Evolutionary conservation across 371 early-diverging fungal species (phyloP).

Genomic region (Blastocladiella emersonii): DNA sequence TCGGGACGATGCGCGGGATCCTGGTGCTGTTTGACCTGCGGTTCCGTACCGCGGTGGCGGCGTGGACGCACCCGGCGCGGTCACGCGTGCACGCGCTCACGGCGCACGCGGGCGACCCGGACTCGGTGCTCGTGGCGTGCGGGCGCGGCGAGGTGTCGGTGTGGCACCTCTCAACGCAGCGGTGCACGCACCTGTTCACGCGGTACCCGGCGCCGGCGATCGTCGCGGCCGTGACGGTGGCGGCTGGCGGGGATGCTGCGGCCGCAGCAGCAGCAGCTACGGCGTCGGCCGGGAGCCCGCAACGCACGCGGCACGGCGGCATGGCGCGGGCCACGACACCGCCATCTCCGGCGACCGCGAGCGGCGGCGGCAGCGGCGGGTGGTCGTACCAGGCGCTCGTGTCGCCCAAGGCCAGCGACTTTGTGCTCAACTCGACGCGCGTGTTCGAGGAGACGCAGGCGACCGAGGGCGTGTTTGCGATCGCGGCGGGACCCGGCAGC

Average conservation of each 20-base stretch:
- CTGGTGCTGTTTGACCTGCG: conserved; percentile 71
- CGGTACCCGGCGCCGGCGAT: not conserved
- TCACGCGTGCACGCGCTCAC: conserved; percentile 48
- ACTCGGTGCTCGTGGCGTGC: conserved; percentile 41
- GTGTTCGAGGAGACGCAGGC: not conserved
- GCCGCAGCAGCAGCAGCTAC: too few relatives aligned
- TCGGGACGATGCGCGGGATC: conserved; percentile 71
- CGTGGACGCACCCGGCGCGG: conserved; percentile 67
- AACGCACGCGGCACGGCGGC: too few relatives aligned
- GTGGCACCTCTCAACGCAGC: conserved; percentile 60
- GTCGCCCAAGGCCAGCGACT: not conserved
- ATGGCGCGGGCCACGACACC: too few relatives aligned
- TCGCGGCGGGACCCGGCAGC: not conserved
- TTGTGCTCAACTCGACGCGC: not conserved
- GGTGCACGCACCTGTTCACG: conserved; percentile 51
- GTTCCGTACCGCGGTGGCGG: conserved; percentile 56
- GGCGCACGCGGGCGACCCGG: conserved; percentile 17
- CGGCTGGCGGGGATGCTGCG: too few relatives aligned
- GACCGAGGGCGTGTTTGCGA: not conserved
- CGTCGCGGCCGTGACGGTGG: not conserved
- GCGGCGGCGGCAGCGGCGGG: too few relatives aligned
- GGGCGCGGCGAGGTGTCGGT: conserved; percentile 67
- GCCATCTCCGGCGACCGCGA: too few relatives aligned
- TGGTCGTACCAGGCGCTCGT: too few relatives aligned
- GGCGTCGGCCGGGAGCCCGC: too few relatives aligned